These are phyloP conservation scores for Trypanosoma platydactyli DNA, from an alignment of 208 protist genomes.

Conservation along the genomic window DNA sequence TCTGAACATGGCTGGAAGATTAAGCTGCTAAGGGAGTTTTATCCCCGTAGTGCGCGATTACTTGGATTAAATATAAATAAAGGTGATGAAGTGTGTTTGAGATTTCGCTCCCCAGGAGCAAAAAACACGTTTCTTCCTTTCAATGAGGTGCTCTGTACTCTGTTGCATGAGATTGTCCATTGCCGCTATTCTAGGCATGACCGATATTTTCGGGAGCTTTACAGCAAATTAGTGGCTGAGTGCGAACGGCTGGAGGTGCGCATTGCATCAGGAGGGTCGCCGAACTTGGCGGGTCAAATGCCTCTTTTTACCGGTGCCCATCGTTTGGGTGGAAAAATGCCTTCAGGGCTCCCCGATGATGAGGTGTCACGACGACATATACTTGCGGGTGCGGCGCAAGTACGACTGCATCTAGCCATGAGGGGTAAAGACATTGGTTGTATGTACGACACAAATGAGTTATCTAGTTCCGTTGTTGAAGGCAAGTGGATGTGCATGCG, in stretches of 20 bases:
- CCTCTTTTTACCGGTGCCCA: not conserved
- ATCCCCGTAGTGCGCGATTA: constrained; percentile 64
- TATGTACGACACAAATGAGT: not conserved
- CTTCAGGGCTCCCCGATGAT: not conserved
- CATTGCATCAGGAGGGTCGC: constrained; percentile 35
- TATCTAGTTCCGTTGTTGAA: not conserved
- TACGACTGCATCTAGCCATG: constrained; percentile 1
- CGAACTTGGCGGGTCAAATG: constrained; percentile 5
- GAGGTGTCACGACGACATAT: constrained; percentile 1
- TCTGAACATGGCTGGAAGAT: constrained; percentile 58
- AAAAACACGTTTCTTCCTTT: constrained; percentile 82
- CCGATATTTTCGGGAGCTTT: constrained; percentile 72
- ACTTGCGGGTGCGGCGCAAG: constrained; percentile 23
- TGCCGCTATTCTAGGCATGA: constrained; percentile 64
- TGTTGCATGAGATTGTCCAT: constrained; percentile 90
- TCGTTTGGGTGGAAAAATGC: constrained; percentile 20
- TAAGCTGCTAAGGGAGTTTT: constrained; percentile 80
- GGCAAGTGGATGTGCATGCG: constrained; percentile 15
- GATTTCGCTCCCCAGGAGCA: constrained; percentile 68
- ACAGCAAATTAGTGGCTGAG: constrained; percentile 72
- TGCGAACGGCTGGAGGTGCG: constrained; percentile 65
- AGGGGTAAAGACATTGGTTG: constrained; percentile 8
- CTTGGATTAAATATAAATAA: constrained; percentile 85
- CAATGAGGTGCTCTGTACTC: constrained; percentile 81
- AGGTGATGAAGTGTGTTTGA: constrained; percentile 76